A percentile compares a stretch with the other conserved stretches of the same genome.
These are phyloP conservation scores for Saprolegnia parasitica DNA, from an alignment of 352 stramenopile genomes.

Conservation along the genomic window DNA sequence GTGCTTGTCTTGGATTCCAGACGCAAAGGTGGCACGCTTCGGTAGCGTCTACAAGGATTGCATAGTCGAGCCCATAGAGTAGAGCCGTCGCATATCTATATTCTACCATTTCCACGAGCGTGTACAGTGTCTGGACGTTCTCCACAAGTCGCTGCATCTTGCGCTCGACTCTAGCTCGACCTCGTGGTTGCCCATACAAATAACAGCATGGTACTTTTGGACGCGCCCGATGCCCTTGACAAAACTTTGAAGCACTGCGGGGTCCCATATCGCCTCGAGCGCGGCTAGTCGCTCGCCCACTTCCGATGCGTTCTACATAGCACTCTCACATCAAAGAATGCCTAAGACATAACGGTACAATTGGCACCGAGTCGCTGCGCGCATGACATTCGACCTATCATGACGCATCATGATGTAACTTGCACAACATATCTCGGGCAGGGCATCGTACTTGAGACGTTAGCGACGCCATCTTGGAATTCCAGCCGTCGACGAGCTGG, in stretches of 20 bases:
- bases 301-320: not conserved
- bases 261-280: not conserved
- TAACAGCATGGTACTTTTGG: not conserved
- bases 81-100: not conserved
- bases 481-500: constrained; percentile 13
- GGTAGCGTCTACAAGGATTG: not conserved
- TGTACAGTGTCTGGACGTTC: constrained; percentile 24
- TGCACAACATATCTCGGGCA: not conserved
- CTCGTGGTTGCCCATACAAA: not conserved
- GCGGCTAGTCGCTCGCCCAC: not conserved
- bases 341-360: too few relatives aligned
- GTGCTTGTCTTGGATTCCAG: too few relatives aligned
- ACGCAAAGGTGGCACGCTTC: not conserved
- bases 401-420: too few relatives aligned
- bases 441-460: not conserved
- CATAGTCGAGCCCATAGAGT: not conserved
- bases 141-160: constrained; percentile 13
- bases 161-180: not conserved
- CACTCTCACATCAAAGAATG: too few relatives aligned
- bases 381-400: too few relatives aligned
- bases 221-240: not conserved
- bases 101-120: constrained; percentile 17
- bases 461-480: not conserved
- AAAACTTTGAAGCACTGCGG: not conserved
- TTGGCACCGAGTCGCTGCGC: too few relatives aligned